Conservation (phyloP, 2,329 filamentous ascomycete species). For the Colletotrichum viniferum region DNA sequence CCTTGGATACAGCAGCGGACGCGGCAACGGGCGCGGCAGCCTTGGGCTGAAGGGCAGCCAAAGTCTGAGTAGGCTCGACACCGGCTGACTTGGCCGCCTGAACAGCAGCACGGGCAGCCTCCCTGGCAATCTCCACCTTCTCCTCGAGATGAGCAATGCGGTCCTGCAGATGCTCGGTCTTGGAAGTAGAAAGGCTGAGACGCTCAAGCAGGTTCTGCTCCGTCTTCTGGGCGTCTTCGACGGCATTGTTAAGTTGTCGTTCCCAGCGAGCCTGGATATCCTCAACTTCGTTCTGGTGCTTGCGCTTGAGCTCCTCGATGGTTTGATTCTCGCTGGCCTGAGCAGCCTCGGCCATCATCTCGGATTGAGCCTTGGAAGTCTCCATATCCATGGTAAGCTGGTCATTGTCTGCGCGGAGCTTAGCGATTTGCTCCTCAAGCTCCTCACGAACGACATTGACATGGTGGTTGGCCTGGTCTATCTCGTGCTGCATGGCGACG, state of each 20-base stretch:
- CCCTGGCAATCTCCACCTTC: conserved; percentile 86
- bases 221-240: conserved; percentile 81
- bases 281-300: conserved; percentile 72
- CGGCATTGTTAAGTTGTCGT: conserved; percentile 71
- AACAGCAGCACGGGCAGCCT: conserved; percentile 83
- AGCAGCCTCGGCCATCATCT: conserved; percentile 84
- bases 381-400: conserved; percentile 80
- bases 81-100: conserved; percentile 71
- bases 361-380: conserved; percentile 78
- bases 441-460: conserved; percentile 83
- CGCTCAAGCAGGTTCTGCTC: conserved; percentile 83
- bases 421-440: conserved; percentile 78
- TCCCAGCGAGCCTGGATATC: conserved; percentile 79
- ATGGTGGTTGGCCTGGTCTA: conserved; percentile 84
- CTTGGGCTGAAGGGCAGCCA: conserved; percentile 34
- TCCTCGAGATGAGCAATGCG: conserved; percentile 86
- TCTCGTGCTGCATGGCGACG: conserved; percentile 77
- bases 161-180: conserved; percentile 84
- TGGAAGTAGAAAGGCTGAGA: conserved; percentile 81
- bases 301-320: conserved; percentile 55
- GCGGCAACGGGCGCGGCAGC: conserved; percentile 46
- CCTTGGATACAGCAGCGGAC: conserved; percentile 34
- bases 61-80: conserved; percentile 35
- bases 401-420: conserved; percentile 77
- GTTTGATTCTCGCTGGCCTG: conserved; percentile 68